These are phyloP conservation scores for Nitzschia sp. DNA, from an alignment of 108 stramenopile species.

Conservation along the genomic window DNA sequence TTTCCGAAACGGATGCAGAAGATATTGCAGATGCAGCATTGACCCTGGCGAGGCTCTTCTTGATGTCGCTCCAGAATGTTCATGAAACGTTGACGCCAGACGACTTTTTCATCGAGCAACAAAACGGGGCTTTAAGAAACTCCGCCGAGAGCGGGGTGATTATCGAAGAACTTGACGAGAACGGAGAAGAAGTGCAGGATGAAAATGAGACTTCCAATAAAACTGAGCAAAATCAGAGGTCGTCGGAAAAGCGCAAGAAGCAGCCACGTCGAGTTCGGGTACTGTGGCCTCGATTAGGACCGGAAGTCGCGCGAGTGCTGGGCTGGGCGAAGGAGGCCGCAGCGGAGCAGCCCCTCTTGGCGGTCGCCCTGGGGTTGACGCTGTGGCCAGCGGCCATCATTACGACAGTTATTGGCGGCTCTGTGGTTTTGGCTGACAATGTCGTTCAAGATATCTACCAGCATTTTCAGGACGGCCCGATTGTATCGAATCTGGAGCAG, in stretches of 20 bases:
- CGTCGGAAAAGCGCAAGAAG: background rate
- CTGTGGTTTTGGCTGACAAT: conserved; percentile 61
- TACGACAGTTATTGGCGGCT: conserved; percentile 63
- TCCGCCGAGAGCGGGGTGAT: background rate
- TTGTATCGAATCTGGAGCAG: conserved; percentile 55
- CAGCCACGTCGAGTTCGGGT: conserved; percentile 50
- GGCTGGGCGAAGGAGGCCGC: conserved; percentile 58
- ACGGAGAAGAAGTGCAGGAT: conserved; percentile 29
- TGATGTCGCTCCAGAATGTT: conserved; percentile 61
- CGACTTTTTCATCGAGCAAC: background rate
- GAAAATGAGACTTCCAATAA: background rate
- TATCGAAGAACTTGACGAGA: conserved; percentile 56
- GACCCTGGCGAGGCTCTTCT: conserved; percentile 65
- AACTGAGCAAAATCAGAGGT: background rate
- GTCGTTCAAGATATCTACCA: conserved; percentile 68
- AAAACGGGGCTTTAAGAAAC: background rate
- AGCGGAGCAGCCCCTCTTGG: conserved; percentile 53
- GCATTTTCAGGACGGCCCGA: conserved; percentile 52
- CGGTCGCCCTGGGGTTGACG: conserved; percentile 67
- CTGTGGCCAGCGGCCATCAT: conserved; percentile 71
- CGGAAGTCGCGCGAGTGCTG: conserved; percentile 47
- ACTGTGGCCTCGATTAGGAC: conserved; percentile 82
- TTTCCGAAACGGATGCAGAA: conserved; percentile 71
- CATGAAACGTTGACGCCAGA: conserved; percentile 57
- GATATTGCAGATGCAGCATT: conserved; percentile 85